These are phyloP conservation scores for Tephrocybe sp. DNA, from an alignment of 768 basidiomycete species.

Conservation along the genomic window DNA sequence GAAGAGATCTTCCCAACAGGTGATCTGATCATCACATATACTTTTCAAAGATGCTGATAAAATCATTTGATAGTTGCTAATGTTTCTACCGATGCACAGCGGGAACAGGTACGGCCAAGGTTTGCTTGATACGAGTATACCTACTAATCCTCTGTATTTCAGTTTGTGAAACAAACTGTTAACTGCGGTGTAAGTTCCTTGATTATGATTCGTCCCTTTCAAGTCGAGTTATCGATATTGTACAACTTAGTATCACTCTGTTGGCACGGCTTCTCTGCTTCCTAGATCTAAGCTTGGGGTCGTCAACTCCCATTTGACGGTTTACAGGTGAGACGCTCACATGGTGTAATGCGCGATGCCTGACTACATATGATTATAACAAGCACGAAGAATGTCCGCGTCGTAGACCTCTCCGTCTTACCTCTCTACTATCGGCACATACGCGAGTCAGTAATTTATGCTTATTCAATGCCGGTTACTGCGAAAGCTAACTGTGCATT, in stretches of 20 bases:
- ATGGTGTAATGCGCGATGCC: not conserved
- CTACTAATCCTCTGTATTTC: not conserved
- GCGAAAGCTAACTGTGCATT: not conserved
- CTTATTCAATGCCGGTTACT: not conserved
- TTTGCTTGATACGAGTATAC: not conserved
- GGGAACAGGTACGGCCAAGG: constrained; percentile 18
- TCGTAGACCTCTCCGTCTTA: constrained; percentile 41
- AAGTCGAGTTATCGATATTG: not conserved
- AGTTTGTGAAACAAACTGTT: constrained; percentile 22
- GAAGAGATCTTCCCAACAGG: constrained; percentile 28
- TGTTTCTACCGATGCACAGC: constrained; percentile 21
- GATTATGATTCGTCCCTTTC: not conserved
- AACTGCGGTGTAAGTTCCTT: constrained; percentile 22
- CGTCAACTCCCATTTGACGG: constrained; percentile 20
- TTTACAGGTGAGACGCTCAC: constrained; percentile 19
- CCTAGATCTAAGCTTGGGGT: constrained; percentile 26
- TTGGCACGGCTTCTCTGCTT: constrained; percentile 37
- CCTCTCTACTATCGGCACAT: constrained; percentile 36
- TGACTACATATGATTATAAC: constrained; percentile 9
- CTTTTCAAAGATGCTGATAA: not conserved
- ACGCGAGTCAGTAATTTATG: constrained; percentile 21
- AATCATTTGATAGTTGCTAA: constrained; percentile 4
- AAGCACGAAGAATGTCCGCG: constrained; percentile 43
- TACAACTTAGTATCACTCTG: constrained; percentile 26
- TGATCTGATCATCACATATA: not conserved